These are phyloP conservation scores for Dalechampia spathulata DNA, from an alignment of 441 rosid genomes.

Conservation along the genomic window DNA sequence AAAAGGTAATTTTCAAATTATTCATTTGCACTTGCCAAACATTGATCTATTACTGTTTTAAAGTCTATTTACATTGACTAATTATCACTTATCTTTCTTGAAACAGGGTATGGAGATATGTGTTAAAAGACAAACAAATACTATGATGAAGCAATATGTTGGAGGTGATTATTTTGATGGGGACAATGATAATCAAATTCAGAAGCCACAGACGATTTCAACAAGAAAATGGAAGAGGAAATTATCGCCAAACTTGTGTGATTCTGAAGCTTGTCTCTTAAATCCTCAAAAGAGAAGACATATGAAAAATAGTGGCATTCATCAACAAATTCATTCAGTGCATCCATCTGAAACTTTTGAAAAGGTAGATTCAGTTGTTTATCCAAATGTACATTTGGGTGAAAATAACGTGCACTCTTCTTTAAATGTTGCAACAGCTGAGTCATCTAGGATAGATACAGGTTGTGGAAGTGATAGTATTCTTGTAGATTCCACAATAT, in stretches of 20 bases:
- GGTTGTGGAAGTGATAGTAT: slow-evolving; percentile 21
- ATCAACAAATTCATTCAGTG: not conserved
- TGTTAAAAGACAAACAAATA: not conserved
- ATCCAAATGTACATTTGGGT: slow-evolving; percentile 20
- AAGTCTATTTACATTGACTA: not conserved
- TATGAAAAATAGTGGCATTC: slow-evolving; percentile 6
- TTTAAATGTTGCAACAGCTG: slow-evolving; percentile 16
- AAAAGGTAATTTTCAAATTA: slow-evolving; percentile 25
- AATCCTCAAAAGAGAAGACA: slow-evolving; percentile 15
- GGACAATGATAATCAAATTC: not conserved
- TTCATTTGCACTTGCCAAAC: not conserved
- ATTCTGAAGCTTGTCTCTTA: slow-evolving; percentile 1
- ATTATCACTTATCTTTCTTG: not conserved
- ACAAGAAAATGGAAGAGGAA: slow-evolving; percentile 13
- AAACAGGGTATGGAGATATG: slow-evolving; percentile 13
- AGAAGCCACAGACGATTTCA: not conserved
- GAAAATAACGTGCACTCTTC: slow-evolving; percentile 21
- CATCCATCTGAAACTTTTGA: slow-evolving; percentile 10
- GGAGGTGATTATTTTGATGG: not conserved
- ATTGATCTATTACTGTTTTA: too few relatives aligned
- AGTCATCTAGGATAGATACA: slow-evolving; percentile 13
- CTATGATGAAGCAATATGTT: not conserved
- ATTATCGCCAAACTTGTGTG: slow-evolving; percentile 2
- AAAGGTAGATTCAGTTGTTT: slow-evolving; percentile 18
- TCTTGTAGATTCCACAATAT: slow-evolving; percentile 26